A percentile compares a stretch with the other conserved stretches of the same genome.
Evolutionary conservation across 805 yeast species (phyloP).

Genomic region (Candida odintsovae): DNA sequence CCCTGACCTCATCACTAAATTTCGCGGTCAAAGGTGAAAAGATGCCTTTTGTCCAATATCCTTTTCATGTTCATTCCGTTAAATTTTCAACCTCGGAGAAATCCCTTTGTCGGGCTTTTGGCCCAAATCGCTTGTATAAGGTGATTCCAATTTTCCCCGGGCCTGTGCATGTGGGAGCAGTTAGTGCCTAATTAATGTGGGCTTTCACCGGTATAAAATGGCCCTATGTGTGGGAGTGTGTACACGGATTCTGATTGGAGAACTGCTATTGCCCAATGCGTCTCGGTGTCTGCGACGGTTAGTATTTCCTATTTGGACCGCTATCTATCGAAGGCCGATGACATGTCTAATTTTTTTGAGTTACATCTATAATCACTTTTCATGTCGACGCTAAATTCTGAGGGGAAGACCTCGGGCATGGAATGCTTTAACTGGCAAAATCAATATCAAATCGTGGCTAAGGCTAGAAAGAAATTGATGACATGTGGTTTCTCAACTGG

Average conservation of each 20-base stretch:
- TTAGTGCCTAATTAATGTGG: neutral
- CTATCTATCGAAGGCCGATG: neutral
- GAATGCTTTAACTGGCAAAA: too few relatives aligned
- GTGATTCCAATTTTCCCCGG: neutral
- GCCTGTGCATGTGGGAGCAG: neutral
- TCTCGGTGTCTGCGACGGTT: neutral
- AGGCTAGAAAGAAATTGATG: too few relatives aligned
- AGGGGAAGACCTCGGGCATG: too few relatives aligned
- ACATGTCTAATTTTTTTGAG: neutral
- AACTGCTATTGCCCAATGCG: neutral
- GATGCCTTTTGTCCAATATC: too few relatives aligned
- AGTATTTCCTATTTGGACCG: neutral
- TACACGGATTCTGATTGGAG: neutral
- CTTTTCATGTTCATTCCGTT: too few relatives aligned
- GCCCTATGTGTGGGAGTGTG: neutral
- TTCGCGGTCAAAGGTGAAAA: too few relatives aligned
- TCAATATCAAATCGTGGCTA: too few relatives aligned
- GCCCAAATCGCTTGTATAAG: too few relatives aligned
- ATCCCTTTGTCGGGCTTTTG: neutral
- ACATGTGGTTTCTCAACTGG: too few relatives aligned
- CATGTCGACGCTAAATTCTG: too few relatives aligned
- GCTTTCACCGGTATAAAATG: neutral
- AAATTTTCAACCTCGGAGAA: neutral
- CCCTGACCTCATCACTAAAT: too few relatives aligned
- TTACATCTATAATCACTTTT: neutral